Base-by-base conservation (phyloP, 2,329 filamentous ascomycete genomes). In the Xylariaceae sp. region DNA sequence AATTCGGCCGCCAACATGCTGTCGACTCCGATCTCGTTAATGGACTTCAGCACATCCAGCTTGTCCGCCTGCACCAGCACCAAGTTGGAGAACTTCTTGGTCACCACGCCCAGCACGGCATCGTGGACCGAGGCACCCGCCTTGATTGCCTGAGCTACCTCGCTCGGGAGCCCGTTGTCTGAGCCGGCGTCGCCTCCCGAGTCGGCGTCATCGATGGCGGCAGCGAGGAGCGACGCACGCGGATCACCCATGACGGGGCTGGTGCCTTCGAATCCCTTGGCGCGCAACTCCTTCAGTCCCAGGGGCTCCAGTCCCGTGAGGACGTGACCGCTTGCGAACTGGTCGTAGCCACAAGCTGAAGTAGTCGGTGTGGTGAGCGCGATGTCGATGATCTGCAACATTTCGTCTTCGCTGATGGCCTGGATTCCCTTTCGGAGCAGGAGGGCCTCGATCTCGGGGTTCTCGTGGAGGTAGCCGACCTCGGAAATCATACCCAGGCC, bases 1-100 rank as follows among this genome's bases (percentile, higher is more conserved):
- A 74, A 62, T 59, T 74, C 71, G 1, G 71, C 62, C 1, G 64
- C 70, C 12, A 73, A 59, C 71, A 74, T 73, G 51, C 67, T 71
- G 54, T 73, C 71, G 2, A 73, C 46, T 2, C 70, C 71, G 40
- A 67, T 68, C 2, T 43, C 20, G 5, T 59, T 52, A 16, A 72
- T 53, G 0, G 59, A 20, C 37, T 48, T 56, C 5, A 18, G 2
- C 0, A 40, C 44, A 2, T 61, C 62, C 2, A 66, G 19, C 9
- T 54, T 41, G 9, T 62, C 56, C 5, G 40, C 3, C 4, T 54
- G 23, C 47, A 61, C 45, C 0, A 65, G 47, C 7, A 63, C 45
- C 9, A 65, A 20, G 45, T 53, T 57, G 1, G 44, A 43, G 42
- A 63, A 65, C 1, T 49, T 48, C 18, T 53, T 48, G 16, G 42